Evolutionary conservation across 257 asterid genomes (phyloP).

Genomic region (Mentha longifolia): DNA sequence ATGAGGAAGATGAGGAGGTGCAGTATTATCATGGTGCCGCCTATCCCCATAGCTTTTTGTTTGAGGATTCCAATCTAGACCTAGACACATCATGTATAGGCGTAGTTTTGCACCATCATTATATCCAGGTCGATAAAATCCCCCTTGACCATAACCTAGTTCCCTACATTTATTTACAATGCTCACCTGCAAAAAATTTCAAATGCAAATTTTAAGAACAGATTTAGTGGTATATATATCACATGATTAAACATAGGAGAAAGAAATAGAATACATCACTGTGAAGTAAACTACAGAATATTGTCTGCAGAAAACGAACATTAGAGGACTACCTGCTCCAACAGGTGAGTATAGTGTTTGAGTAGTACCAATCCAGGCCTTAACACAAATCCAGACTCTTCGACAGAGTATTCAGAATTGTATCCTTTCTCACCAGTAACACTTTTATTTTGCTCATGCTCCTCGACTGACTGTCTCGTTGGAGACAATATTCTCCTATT

Average conservation of each 20-base stretch:
- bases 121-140: slow-evolving; percentile 69
- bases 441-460: slow-evolving; percentile 5
- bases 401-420: slow-evolving; percentile 9
- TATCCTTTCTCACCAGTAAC: background rate
- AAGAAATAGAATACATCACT: background rate
- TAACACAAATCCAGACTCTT: slow-evolving; percentile 42
- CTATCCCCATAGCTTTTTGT: slow-evolving; percentile 46
- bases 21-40: slow-evolving; percentile 48
- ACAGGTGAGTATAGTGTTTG: slow-evolving; percentile 46
- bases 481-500: background rate
- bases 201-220: background rate
- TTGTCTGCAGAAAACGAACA: background rate
- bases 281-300: no score
- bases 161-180: slow-evolving; percentile 56
- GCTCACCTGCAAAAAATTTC: slow-evolving; percentile 42
- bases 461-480: slow-evolving; percentile 22
- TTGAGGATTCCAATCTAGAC: slow-evolving; percentile 73
- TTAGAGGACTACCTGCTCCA: slow-evolving; percentile 51
- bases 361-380: slow-evolving; percentile 77
- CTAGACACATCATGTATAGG: slow-evolving; percentile 76
- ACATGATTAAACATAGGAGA: background rate
- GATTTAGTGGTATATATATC: background rate
- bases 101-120: slow-evolving; percentile 63
- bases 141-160: slow-evolving; percentile 60
- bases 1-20: slow-evolving; percentile 53